Base-by-base conservation (phyloP, 2,329 filamentous ascomycete genomes). In the Dichotomopilus funicola region DNA sequence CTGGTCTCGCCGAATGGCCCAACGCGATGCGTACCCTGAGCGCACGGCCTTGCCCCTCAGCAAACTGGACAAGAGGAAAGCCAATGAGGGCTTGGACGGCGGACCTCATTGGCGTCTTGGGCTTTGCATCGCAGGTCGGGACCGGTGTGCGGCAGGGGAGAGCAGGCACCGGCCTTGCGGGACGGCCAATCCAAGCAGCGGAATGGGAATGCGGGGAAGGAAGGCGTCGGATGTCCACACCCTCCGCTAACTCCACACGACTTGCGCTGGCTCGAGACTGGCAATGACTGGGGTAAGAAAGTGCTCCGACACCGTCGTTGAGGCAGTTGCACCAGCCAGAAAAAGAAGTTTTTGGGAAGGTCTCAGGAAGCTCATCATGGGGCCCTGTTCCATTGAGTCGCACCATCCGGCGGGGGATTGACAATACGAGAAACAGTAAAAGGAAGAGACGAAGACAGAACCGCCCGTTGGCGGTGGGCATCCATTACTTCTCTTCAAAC, bases 341-440 rank as follows among this genome's bases (percentile, higher is more conserved):
- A 27, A 27, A 27, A 27, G 48, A 48, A 53, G 10, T 45, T 38
- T 33, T 33, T 35, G 50, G 46, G 43, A 53, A 38, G 54, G 52
- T 49, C 52, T 49, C 56, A 55, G 54, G 59, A 51, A 60, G 53
- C 46, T 54, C 54, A 57, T 55, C 55, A 59, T 57, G 49, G 56
- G 57, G 49, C 49, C 49, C n/a, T 45, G 19, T 27, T 27, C 19
- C 19, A 27, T 27, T 27, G 19, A 27, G 19, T 52, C 12, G 40
- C 11, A 11, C 40, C 6, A 8, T 8, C 45, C 47, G 52, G 55
- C 49, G 37, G 56, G 34, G 47, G 40, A 48, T 56, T 38, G 49
- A 49, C 35, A 41, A 49, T 13, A 53, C 38, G 53, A 45, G 48
- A 43, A 54, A 36, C 49, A 52, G 47, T 45, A 53, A 49, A 34